Base-by-base conservation (phyloP, 2,329 filamentous ascomycete species). In the Lojkania enalia region DNA sequence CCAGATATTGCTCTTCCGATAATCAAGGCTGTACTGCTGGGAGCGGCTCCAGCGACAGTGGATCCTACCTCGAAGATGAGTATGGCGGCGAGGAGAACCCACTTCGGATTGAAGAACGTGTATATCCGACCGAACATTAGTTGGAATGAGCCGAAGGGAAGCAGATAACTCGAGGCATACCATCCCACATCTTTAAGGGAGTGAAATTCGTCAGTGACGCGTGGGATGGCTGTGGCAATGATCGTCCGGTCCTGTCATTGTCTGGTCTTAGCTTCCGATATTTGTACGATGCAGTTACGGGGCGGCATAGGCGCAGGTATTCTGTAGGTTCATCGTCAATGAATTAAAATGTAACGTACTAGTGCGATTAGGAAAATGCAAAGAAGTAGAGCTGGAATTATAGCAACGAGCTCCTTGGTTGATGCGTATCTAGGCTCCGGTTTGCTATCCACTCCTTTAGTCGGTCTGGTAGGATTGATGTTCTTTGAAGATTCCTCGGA, bases 201-300 rank as follows among this genome's bases (percentile, higher is more conserved):
- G 21, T 73, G 57, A 52, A 77, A 77, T 31, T 74, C 54, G 49
- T 76, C 67, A 0, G 74, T 75, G 31, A 77, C 77, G 12, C 60
- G 63, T 3, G 74, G 74, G 20, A 75, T 73, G 2, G 74, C 74
- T 0, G 71, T 74, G 20, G 71, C 66, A 18, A 77, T 70, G 38
- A 67, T 64, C 12, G 40, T 48, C 39, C 38, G 45, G 38, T 54
- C 32, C 47, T 43, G n/a, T n/a, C n/a, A n/a, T n/a, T n/a, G n/a
- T n/a, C n/a, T n/a, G n/a, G n/a, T n/a, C n/a, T n/a, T n/a, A n/a
- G n/a, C n/a, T n/a, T n/a, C n/a, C n/a, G n/a, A n/a, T n/a, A n/a
- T n/a, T n/a, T n/a, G n/a, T n/a, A n/a, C n/a, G n/a, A n/a, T n/a
- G n/a, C n/a, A n/a, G n/a, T n/a, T n/a, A n/a, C n/a, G n/a, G n/a